Percentiles rank a stretch among this genome's conserved stretches.
Evolutionary conservation across 805 yeast species (phyloP).

Genomic region (Diddensiella caesifluorescens): DNA sequence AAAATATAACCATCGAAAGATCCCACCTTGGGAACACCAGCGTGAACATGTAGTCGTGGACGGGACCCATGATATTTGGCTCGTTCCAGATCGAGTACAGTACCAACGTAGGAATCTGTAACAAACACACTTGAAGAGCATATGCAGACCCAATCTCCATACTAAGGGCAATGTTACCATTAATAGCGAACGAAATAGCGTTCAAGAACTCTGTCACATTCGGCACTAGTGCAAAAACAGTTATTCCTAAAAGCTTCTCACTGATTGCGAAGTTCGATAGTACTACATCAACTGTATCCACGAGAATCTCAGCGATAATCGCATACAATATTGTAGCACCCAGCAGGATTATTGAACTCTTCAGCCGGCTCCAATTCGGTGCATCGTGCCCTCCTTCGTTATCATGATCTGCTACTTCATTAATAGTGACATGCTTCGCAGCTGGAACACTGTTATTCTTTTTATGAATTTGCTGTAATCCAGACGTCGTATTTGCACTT

Average conservation of each 20-base stretch:
- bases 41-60: conserved; percentile 47
- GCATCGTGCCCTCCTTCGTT: conserved; percentile 81
- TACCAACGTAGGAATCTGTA: conserved; percentile 89
- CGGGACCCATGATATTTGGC: conserved; percentile 30
- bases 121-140: conserved; percentile 88
- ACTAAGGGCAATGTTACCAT: conserved; percentile 92
- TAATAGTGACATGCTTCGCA: conserved; percentile 1
- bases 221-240: conserved; percentile 93
- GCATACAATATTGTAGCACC: conserved; percentile 87
- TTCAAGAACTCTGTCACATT: conserved; percentile 95
- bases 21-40: conserved; percentile 96
- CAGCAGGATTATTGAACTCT: conserved; percentile 75
- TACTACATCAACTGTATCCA: conserved; percentile 87
- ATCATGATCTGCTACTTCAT: conserved; percentile 7
- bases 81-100: conserved; percentile 58
- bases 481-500: background rate
- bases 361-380: conserved; percentile 90
- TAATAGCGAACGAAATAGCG: conserved; percentile 93
- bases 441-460: conserved; percentile 4
- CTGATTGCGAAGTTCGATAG: conserved; percentile 70
- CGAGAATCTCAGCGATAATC: conserved; percentile 87
- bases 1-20: conserved; percentile 72
- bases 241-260: conserved; percentile 87
- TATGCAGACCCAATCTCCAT: conserved; percentile 99
- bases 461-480: background rate